Conservation (phyloP, 2,329 filamentous ascomycete species). For the Elsinoe necatrix region DNA sequence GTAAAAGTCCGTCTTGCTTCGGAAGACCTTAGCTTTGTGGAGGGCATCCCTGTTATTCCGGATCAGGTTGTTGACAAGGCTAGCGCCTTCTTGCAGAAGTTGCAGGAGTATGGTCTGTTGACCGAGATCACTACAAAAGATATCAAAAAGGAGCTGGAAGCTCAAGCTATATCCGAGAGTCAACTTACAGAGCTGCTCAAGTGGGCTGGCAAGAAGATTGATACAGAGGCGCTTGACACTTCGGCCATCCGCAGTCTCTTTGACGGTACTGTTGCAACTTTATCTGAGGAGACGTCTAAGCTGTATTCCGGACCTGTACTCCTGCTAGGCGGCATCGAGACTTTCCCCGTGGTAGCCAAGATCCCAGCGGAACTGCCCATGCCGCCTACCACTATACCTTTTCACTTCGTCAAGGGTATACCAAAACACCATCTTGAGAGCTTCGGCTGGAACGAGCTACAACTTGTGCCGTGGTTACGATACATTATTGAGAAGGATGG, state of each 20-base stretch:
- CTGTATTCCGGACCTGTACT: conserved; percentile 61
- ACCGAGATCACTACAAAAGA: conserved; percentile 79
- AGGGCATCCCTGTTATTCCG: conserved; percentile 79
- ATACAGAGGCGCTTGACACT: conserved; percentile 62
- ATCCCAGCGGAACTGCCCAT: conserved; percentile 76
- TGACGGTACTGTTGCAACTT: conserved; percentile 67
- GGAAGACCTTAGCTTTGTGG: conserved; percentile 68
- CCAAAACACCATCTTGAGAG: conserved; percentile 60
- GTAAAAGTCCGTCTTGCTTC: conserved; percentile 69
- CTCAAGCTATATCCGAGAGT: conserved; percentile 66
- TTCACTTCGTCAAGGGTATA: conserved; percentile 69
- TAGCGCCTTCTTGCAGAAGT: conserved; percentile 65
- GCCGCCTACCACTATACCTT: conserved; percentile 73
- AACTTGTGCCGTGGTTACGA: conserved; percentile 75
- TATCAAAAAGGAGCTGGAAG: conserved; percentile 72
- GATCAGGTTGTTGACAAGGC: conserved; percentile 60
- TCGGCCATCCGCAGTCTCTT: conserved; percentile 61
- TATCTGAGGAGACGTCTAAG: conserved; percentile 43
- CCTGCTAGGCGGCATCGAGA: conserved; percentile 63
- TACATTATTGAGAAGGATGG: conserved; percentile 66
- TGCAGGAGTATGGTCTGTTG: conserved; percentile 80
- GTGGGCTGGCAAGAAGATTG: conserved; percentile 70
- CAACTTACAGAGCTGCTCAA: conserved; percentile 76
- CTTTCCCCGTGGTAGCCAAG: conserved; percentile 66
- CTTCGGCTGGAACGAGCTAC: conserved; percentile 78